These are phyloP conservation scores for Paratrypanosoma confusum DNA, from an alignment of 208 protist species.

Conservation along the genomic window DNA sequence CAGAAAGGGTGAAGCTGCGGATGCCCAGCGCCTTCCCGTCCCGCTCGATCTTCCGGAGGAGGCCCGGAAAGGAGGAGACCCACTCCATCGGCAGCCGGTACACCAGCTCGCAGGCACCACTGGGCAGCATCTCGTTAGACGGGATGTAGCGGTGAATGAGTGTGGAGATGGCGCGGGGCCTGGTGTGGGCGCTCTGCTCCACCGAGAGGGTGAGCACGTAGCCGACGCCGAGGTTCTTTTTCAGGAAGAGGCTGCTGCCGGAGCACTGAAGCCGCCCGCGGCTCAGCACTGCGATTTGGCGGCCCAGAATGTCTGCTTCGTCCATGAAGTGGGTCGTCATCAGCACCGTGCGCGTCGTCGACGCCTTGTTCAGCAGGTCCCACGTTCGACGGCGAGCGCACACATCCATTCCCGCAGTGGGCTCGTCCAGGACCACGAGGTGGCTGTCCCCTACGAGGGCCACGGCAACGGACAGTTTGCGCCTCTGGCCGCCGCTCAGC, in stretches of 20 bases:
- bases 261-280: slow-evolving; percentile 42
- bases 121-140: slow-evolving; percentile 15
- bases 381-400: slow-evolving; percentile 70
- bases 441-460: slow-evolving; percentile 66
- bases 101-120: slow-evolving; percentile 25
- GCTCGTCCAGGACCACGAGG: slow-evolving; percentile 84
- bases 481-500: slow-evolving; percentile 80
- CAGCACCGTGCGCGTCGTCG: slow-evolving; percentile 41
- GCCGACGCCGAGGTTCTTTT: slow-evolving; percentile 45
- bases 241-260: slow-evolving; percentile 51
- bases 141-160: slow-evolving; percentile 21
- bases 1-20: slow-evolving; percentile 36
- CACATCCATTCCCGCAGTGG: slow-evolving; percentile 83
- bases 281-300: slow-evolving; percentile 88
- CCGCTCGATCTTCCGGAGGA: slow-evolving; percentile 31
- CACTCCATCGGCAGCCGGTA: slow-evolving; percentile 40
- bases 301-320: slow-evolving; percentile 92
- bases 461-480: slow-evolving; percentile 73
- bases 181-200: slow-evolving; percentile 1
- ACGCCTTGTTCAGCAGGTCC: slow-evolving; percentile 47
- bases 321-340: slow-evolving; percentile 94
- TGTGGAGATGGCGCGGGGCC: slow-evolving; percentile 9
- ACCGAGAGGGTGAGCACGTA: slow-evolving; percentile 41
- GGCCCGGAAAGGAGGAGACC: slow-evolving; percentile 20
- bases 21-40: slow-evolving; percentile 19